These are phyloP conservation scores for Cucurbita argyrosperma DNA, from an alignment of 306 rosid species.

Conservation along the genomic window DNA sequence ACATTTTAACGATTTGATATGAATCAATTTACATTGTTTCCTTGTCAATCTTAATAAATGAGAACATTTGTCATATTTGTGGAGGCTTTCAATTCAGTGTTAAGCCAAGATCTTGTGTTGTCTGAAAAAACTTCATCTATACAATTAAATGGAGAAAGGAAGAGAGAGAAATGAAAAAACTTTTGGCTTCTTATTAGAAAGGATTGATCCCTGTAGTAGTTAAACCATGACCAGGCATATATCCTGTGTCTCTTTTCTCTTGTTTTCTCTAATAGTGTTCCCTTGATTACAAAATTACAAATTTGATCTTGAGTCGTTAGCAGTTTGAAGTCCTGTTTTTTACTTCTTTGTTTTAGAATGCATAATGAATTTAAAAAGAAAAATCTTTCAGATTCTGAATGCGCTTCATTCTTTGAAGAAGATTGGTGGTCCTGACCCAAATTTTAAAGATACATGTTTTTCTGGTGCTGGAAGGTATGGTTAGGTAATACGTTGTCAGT, in stretches of 20 bases:
- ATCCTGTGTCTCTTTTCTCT: background rate
- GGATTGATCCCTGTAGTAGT: background rate
- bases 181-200: background rate
- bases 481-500: conserved; percentile 7
- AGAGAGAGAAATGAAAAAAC: background rate
- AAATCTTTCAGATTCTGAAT: conserved; percentile 45
- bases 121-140: background rate
- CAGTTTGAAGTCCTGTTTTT: background rate
- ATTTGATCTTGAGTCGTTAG: background rate
- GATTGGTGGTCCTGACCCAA: conserved; percentile 83
- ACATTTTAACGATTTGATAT: background rate
- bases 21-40: background rate
- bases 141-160: background rate
- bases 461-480: conserved; percentile 62
- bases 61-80: background rate
- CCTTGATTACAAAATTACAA: background rate
- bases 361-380: too few relatives aligned
- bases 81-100: background rate
- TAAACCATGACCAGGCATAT: background rate
- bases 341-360: background rate
- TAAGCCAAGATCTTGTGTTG: background rate
- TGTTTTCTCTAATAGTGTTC: background rate
- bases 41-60: background rate
- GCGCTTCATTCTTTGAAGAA: conserved; percentile 45
- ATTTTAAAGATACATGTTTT: conserved; percentile 66